Conservation (phyloP, 2,329 filamentous ascomycete species). For the Diaporthe vexans region DNA sequence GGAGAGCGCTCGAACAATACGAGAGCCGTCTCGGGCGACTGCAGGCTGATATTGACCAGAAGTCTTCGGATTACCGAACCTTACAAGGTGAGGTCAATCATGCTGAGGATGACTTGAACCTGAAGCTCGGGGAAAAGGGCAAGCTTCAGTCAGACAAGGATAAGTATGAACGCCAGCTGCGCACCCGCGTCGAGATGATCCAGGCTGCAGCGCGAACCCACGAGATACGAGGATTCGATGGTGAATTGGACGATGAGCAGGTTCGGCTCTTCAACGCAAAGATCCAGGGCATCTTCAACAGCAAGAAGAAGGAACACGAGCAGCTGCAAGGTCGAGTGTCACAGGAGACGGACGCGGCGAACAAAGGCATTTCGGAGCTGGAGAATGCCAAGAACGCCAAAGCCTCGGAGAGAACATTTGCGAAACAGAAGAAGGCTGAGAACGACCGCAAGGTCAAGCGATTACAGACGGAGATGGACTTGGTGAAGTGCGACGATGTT, state of each 20-base stretch:
- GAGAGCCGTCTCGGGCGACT: constrained; percentile 79
- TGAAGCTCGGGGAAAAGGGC: constrained; percentile 76
- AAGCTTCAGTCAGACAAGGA: constrained; percentile 88
- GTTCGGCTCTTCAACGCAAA: constrained; percentile 83
- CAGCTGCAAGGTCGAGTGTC: constrained; percentile 80
- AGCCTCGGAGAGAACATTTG: constrained; percentile 80
- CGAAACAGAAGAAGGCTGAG: constrained; percentile 78
- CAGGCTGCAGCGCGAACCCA: constrained; percentile 83
- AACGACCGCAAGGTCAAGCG: constrained; percentile 79
- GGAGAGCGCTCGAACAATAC: constrained; percentile 81
- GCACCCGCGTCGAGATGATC: constrained; percentile 79
- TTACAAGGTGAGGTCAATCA: constrained; percentile 66
- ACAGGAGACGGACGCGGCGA: constrained; percentile 81
- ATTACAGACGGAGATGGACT: constrained; percentile 77
- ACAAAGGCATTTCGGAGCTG: constrained; percentile 78
- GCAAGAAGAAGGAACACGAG: constrained; percentile 85
- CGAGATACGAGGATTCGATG: constrained; percentile 87
- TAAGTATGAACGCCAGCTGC: constrained; percentile 85
- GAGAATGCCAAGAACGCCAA: constrained; percentile 80
- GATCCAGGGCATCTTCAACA: constrained; percentile 79
- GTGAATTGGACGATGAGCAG: constrained; percentile 79
- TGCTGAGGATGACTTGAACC: constrained; percentile 62
- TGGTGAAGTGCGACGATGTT: constrained; percentile 89
- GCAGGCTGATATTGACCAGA: constrained; percentile 72
- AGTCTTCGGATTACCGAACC: constrained; percentile 75